These are phyloP conservation scores for Stramenopiles sp. DNA, from an alignment of 352 stramenopile species.

Conservation along the genomic window DNA sequence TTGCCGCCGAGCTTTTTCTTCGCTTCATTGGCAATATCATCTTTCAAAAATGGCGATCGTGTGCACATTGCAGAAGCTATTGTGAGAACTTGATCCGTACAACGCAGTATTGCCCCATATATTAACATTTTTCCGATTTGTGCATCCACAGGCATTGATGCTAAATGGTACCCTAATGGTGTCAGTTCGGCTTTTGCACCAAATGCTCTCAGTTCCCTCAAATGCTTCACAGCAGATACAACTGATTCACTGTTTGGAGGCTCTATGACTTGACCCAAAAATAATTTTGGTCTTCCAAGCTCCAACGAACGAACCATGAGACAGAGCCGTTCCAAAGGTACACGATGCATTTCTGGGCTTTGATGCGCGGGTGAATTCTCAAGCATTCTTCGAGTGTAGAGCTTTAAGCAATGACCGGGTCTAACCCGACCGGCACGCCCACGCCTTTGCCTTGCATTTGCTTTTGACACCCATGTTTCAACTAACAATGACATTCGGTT, in stretches of 20 bases:
- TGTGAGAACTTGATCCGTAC: conserved; percentile 45
- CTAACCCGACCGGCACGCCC: conserved; percentile 46
- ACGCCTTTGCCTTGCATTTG: conserved; percentile 50
- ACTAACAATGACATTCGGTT: conserved; percentile 40
- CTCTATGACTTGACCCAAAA: conserved; percentile 70
- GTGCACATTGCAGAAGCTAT: conserved; percentile 52
- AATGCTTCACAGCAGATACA: conserved; percentile 60
- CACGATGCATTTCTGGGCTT: conserved; percentile 85
- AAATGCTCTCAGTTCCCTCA: conserved; percentile 65
- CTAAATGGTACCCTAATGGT: conserved; percentile 68
- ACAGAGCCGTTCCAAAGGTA: conserved; percentile 77
- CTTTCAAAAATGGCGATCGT: conserved; percentile 11
- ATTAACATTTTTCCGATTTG: conserved; percentile 91
- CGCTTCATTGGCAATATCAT: background rate
- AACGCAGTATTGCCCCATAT: conserved; percentile 74
- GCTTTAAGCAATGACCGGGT: conserved; percentile 44
- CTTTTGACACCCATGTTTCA: conserved; percentile 53
- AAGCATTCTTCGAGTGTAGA: conserved; percentile 46
- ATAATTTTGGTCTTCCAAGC: conserved; percentile 49
- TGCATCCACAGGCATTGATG: conserved; percentile 80
- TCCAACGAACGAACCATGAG: conserved; percentile 79
- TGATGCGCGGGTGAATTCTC: conserved; percentile 39
- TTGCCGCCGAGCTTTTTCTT: conserved; percentile 37
- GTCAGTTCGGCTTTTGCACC: conserved; percentile 46
- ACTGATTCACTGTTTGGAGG: conserved; percentile 62